These are phyloP conservation scores for Phyllosticta paracitricarpa DNA, from an alignment of 2,329 filamentous ascomycete genomes.

Conservation along the genomic window DNA sequence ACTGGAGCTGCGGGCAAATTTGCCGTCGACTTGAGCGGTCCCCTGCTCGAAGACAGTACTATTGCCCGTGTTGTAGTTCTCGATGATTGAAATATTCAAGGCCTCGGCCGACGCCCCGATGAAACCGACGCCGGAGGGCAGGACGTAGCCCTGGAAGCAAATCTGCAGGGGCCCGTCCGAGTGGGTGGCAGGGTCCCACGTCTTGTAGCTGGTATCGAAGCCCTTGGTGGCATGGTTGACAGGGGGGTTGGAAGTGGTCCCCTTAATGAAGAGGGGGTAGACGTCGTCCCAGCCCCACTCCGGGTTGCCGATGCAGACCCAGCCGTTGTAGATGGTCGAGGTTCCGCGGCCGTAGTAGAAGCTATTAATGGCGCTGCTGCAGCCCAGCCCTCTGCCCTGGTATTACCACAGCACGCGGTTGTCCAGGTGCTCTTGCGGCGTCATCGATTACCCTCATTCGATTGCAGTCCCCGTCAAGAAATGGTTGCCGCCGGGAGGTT, in stretches of 20 bases:
- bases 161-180: conserved; percentile 21
- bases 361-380: conserved; percentile 18
- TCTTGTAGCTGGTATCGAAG: conserved; percentile 21
- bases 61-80: conserved; percentile 23
- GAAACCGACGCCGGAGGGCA: conserved; percentile 20
- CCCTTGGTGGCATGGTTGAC: conserved; percentile 16
- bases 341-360: conserved; percentile 16
- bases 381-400: conserved; percentile 21
- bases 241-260: conserved; percentile 22
- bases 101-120: conserved; percentile 20
- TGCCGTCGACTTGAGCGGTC: conserved; percentile 17
- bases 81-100: conserved; percentile 22
- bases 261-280: conserved; percentile 15
- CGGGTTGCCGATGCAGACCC: conserved; percentile 18
- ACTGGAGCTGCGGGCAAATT: conserved; percentile 18
- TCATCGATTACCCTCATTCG: conserved; percentile 22
- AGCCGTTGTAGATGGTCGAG: conserved; percentile 16
- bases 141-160: conserved; percentile 22
- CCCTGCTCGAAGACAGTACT: conserved; percentile 24
- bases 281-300: conserved; percentile 13
- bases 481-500: conserved; percentile 21
- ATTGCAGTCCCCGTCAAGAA: conserved; percentile 18
- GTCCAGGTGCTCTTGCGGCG: conserved; percentile 16
- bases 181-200: conserved; percentile 20
- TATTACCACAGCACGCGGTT: conserved; percentile 18